Conservation (phyloP, 345 rosid genomes). For the Psidium guajava region DNA sequence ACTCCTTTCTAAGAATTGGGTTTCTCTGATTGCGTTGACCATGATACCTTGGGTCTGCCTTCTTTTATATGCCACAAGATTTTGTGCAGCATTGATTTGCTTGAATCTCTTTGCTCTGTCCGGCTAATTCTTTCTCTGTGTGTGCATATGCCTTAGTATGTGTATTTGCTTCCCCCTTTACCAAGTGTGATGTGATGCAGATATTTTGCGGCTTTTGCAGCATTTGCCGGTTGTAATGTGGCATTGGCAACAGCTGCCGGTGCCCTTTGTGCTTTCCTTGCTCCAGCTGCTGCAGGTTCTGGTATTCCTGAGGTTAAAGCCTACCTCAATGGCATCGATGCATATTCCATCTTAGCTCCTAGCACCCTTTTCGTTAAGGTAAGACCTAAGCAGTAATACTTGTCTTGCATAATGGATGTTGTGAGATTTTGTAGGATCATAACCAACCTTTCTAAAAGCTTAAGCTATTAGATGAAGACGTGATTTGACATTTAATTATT, state of each 20-base stretch:
- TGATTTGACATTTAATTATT: no score
- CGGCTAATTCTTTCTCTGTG: not conserved
- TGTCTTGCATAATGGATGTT: not conserved
- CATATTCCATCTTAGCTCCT: conserved; percentile 29
- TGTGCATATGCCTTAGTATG: not conserved
- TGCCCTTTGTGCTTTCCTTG: conserved; percentile 27
- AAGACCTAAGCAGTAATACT: not conserved
- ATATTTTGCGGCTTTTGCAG: conserved; percentile 23
- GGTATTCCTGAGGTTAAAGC: conserved; percentile 51
- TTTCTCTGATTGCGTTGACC: not conserved
- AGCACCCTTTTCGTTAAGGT: conserved; percentile 43
- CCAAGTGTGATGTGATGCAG: conserved; percentile 13
- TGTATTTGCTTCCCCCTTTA: not conserved
- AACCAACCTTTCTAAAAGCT: no score
- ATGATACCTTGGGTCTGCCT: not conserved
- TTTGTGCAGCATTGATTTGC: not conserved
- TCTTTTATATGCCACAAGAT: not conserved
- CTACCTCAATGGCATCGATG: conserved; percentile 40
- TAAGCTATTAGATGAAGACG: no score
- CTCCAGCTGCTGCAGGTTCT: conserved; percentile 42
- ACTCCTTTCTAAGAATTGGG: not conserved
- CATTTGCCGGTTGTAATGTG: conserved; percentile 21
- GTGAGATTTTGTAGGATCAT: no score
- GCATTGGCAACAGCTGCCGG: conserved; percentile 22
- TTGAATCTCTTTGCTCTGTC: not conserved